Evolutionary conservation across 176 grass and related monocot genomes (phyloP).

Genomic region (Phoenix roebelenii): DNA sequence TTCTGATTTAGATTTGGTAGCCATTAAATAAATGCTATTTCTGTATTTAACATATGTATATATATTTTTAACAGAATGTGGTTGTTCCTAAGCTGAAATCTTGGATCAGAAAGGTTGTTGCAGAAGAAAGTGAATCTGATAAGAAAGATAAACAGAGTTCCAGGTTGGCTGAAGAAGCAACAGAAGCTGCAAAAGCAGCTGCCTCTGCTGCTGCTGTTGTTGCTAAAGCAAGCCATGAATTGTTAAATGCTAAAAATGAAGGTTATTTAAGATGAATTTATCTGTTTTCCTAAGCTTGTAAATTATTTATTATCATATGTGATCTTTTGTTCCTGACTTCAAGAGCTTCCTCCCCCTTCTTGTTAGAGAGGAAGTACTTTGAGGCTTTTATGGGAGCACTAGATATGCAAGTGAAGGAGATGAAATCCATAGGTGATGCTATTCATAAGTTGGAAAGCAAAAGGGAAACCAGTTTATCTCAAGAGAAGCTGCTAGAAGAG

Average conservation of each 20-base stretch:
- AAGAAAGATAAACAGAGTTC: not conserved
- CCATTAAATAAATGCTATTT: no score
- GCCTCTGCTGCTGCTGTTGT: constrained; percentile 13
- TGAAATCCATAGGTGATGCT: constrained; percentile 16
- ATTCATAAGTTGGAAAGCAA: constrained; percentile 5
- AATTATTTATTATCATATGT: no score
- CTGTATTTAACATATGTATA: not conserved
- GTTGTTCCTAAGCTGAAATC: constrained; percentile 15
- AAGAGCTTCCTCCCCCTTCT: not conserved
- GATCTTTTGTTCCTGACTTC: no score
- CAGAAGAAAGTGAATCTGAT: constrained; percentile 6
- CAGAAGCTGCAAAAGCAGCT: constrained; percentile 25
- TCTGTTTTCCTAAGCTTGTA: no score
- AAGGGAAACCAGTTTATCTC: not conserved
- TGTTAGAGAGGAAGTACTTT: constrained; percentile 21
- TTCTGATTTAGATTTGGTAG: no score
- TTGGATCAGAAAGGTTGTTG: constrained; percentile 16
- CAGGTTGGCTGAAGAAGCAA: constrained; percentile 7
- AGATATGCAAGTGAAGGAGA: constrained; percentile 21
- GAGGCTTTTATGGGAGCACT: constrained; percentile 1
- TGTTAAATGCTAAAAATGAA: constrained; percentile 19
- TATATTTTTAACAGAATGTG: not conserved
- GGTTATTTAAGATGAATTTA: not conserved
- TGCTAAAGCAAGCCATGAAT: constrained; percentile 16
- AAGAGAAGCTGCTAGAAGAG: not conserved